These are phyloP conservation scores for Skeletonema costatum DNA, from an alignment of 108 stramenopile species.

Conservation along the genomic window DNA sequence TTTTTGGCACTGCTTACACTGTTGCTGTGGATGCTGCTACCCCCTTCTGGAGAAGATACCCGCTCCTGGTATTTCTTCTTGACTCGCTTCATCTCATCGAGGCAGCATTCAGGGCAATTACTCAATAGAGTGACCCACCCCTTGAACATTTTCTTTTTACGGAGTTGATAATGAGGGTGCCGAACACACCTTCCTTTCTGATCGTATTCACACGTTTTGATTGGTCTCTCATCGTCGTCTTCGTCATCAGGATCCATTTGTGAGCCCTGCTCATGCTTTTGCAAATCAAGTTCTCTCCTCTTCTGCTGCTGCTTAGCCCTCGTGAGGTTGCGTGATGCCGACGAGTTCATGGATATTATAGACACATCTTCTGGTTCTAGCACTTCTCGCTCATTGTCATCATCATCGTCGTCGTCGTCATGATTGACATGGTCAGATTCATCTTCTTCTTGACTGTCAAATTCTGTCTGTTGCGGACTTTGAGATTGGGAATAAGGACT, in stretches of 20 bases:
- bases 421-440: not conserved
- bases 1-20: not conserved
- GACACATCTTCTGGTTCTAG: constrained; percentile 39
- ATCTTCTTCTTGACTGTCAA: not conserved
- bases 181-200: constrained; percentile 32
- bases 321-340: constrained; percentile 3
- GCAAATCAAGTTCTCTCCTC: not conserved
- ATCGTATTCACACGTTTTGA: constrained; percentile 33
- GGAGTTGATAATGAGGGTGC: constrained; percentile 31
- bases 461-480: not conserved
- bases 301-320: not conserved
- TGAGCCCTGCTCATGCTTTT: not conserved
- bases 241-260: not conserved
- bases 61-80: constrained; percentile 12
- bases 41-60: not conserved
- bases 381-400: not conserved
- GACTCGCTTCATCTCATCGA: constrained; percentile 38
- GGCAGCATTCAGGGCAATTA: constrained; percentile 46
- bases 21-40: constrained; percentile 2
- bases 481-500: not conserved
- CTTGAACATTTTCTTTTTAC: constrained; percentile 29
- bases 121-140: constrained; percentile 28
- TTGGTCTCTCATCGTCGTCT: constrained; percentile 17
- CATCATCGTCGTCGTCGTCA: not conserved
- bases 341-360: constrained; percentile 29